Evolutionary conservation across 2,329 filamentous ascomycete species (phyloP).

Genomic region (Xylaria sp.): DNA sequence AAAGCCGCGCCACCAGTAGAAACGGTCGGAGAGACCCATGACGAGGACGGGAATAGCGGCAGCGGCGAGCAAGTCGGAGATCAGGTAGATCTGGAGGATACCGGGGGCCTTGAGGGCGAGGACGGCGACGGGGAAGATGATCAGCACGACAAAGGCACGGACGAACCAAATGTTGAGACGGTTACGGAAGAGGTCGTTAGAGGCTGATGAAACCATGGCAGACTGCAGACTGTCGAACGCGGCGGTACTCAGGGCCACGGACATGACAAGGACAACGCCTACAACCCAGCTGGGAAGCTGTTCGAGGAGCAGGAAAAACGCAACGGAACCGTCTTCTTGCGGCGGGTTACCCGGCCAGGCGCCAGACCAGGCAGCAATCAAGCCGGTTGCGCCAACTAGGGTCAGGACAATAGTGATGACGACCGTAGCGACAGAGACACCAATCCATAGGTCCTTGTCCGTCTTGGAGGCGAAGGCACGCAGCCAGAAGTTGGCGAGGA

Average conservation of each 20-base stretch:
- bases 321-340: constrained; percentile 56
- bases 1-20: constrained; percentile 72
- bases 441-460: constrained; percentile 72
- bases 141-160: constrained; percentile 59
- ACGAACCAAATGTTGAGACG: constrained; percentile 70
- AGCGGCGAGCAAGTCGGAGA: constrained; percentile 73
- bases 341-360: constrained; percentile 60
- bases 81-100: constrained; percentile 76
- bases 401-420: constrained; percentile 64
- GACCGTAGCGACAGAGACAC: constrained; percentile 61
- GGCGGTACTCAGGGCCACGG: constrained; percentile 68
- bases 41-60: constrained; percentile 69
- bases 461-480: constrained; percentile 75
- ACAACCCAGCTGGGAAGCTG: constrained; percentile 75
- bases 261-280: constrained; percentile 75
- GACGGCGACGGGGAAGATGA: constrained; percentile 70
- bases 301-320: constrained; percentile 70
- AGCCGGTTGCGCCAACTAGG: constrained; percentile 65
- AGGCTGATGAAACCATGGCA: constrained; percentile 78
- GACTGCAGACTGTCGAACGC: constrained; percentile 77
- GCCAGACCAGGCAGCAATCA: constrained; percentile 74
- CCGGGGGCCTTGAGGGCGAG: constrained; percentile 68
- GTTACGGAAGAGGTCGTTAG: constrained; percentile 82
- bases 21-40: constrained; percentile 60
- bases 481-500: constrained; percentile 79